Evolutionary conservation across 768 basidiomycete genomes (phyloP).

Genomic region (Gymnopilus dilepis): DNA sequence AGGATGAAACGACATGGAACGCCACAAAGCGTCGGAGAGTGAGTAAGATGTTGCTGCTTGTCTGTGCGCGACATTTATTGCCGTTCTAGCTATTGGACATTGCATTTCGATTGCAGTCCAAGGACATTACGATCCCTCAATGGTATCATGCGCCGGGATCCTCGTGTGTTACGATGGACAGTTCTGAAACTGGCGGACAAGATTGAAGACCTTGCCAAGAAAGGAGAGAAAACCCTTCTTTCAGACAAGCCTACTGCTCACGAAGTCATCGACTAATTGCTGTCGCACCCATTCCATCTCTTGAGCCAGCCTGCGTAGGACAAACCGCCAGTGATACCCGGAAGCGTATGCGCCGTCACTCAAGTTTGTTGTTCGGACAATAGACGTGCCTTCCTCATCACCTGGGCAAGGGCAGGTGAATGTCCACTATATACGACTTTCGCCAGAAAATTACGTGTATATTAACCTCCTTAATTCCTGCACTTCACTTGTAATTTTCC

Average conservation of each 20-base stretch:
- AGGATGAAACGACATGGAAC: conserved; percentile 70
- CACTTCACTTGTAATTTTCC: neutral
- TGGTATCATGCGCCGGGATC: conserved; percentile 73
- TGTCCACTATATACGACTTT: neutral
- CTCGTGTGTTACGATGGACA: conserved; percentile 84
- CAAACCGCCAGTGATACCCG: too few relatives aligned
- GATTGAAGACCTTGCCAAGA: conserved; percentile 66
- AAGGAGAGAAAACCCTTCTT: conserved; percentile 50
- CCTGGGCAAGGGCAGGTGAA: neutral
- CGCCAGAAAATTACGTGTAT: conserved; percentile 4
- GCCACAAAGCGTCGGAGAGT: conserved; percentile 75
- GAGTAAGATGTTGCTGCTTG: conserved; percentile 39
- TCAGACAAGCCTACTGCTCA: conserved; percentile 23
- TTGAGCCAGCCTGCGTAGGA: too few relatives aligned
- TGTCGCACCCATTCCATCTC: neutral
- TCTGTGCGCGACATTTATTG: neutral
- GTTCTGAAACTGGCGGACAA: conserved; percentile 78
- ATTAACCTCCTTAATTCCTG: conserved; percentile 1
- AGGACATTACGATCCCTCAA: conserved; percentile 68
- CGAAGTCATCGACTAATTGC: conserved; percentile 27
- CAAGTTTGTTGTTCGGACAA: too few relatives aligned
- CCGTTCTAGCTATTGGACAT: conserved; percentile 80
- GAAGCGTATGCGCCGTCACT: too few relatives aligned
- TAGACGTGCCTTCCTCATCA: too few relatives aligned
- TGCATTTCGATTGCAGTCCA: conserved; percentile 90